Evolutionary conservation across 352 stramenopile genomes (phyloP).

Genomic region (Globisporangium perplexum): DNA sequence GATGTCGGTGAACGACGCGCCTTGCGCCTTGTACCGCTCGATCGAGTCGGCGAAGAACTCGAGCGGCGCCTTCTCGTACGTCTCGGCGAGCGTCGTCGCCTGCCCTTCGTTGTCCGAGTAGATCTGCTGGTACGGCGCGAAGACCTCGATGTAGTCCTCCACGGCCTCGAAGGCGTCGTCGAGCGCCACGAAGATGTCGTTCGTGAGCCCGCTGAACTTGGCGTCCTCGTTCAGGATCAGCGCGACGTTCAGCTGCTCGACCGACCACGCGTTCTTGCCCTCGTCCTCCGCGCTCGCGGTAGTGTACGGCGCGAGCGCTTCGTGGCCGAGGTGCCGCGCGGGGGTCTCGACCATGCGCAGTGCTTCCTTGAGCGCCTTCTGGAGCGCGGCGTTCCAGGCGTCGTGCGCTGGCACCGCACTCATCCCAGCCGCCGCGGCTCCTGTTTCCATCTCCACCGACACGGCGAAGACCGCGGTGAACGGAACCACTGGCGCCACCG

Average conservation of each 20-base stretch:
- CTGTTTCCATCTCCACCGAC: conserved; percentile 51
- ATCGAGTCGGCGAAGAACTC: conserved; percentile 82
- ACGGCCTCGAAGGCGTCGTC: conserved; percentile 79
- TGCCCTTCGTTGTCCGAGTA: conserved; percentile 85
- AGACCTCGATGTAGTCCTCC: conserved; percentile 87
- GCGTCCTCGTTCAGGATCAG: conserved; percentile 80
- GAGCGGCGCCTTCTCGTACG: conserved; percentile 64
- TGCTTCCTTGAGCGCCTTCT: conserved; percentile 78
- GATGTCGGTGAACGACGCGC: conserved; percentile 79
- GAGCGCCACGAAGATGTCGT: conserved; percentile 80
- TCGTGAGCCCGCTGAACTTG: conserved; percentile 75
- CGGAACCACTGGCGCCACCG: conserved; percentile 12
- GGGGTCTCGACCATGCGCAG: conserved; percentile 87
- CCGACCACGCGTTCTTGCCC: conserved; percentile 71
- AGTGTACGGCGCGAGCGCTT: conserved; percentile 71
- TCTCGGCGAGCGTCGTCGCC: conserved; percentile 47
- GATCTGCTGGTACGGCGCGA: conserved; percentile 84
- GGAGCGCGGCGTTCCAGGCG: conserved; percentile 60
- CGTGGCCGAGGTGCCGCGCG: conserved; percentile 74
- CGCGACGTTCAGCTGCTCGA: conserved; percentile 74
- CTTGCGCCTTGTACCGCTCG: conserved; percentile 76
- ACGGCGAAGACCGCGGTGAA: conserved; percentile 62
- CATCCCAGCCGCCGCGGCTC: conserved; percentile 16
- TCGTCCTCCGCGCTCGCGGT: conserved; percentile 81
- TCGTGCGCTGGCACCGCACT: conserved; percentile 60